Evolutionary conservation across 805 yeast species (phyloP), one percentile per base, ranked within the genome.

Genomic region (Zygosaccharomyces pseudorouxii): DNA sequence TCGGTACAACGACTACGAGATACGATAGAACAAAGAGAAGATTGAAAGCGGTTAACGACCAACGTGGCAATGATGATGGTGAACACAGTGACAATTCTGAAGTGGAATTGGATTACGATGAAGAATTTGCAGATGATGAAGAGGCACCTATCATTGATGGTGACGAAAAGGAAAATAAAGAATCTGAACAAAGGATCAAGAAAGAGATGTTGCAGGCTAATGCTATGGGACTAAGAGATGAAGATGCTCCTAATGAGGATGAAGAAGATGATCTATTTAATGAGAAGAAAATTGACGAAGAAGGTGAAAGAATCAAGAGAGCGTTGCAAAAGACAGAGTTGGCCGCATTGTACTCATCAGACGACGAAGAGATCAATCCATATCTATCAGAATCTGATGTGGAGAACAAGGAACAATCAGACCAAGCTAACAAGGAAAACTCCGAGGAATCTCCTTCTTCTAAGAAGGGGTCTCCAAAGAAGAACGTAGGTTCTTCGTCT

Each of bases 81-180:
- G 73, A 74, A 49, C 68, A 68, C 50, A 78, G 80, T 52, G 88
- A 81, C 55, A 83, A 89, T 9, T 96, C 89, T 49, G 89, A 86
- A 55, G 97, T 90, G 55, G 97, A 89, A 62, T 71, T 93, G 60
- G 99, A 92, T 69, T 92, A 76, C 61, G 97, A 93, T 57, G 98
- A 93, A 65, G 97, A 90, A 65, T 93, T 93, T 69, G 97, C 93
- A 23, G 99, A 93, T 67, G 99, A 93, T 66, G 99, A 93, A 71
- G 99, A 92, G 65, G 98, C 98, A 1, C 99, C 99, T 25, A 86
- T 93, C 50, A 81, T 92, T 75, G 98, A 92, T 61, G 97, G 97
- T 41, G 76, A 90, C 52, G 98, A 92, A 62, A 97, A 93, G 61
- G 98, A 93, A 62, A 86, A 88, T 65, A 89, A 86, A 65, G 86